A percentile compares a stretch with the other conserved stretches of the same genome.
Conservation (phyloP, 2,329 filamentous ascomycete genomes). For the Magnaporthiopsis poae region DNA sequence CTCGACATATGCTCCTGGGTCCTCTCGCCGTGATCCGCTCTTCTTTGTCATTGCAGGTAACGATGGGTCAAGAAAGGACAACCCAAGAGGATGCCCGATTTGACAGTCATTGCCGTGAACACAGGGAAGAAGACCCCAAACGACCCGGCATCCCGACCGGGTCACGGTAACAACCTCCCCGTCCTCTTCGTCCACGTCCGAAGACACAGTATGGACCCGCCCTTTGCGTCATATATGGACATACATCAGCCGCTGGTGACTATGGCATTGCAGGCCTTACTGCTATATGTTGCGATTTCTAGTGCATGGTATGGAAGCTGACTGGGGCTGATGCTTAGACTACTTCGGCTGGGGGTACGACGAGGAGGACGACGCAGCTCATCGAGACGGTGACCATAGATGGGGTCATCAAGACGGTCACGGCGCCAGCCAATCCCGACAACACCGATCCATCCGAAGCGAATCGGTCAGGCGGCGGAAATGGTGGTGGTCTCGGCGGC, state of each 20-base stretch:
- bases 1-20: not conserved
- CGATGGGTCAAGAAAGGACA: not conserved
- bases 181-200: not conserved
- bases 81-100: not conserved
- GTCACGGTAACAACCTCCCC: not conserved
- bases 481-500: conserved; percentile 27
- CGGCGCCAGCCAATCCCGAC: conserved; percentile 30
- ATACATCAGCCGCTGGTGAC: not conserved
- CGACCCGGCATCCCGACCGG: not conserved
- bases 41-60: not conserved
- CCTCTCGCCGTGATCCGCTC: not conserved
- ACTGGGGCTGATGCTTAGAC: not conserved
- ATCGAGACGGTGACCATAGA: conserved; percentile 46
- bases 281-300: not conserved
- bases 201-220: not conserved
- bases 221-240: not conserved
- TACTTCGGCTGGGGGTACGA: too few relatives aligned
- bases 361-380: not conserved
- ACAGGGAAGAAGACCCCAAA: not conserved
- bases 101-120: not conserved
- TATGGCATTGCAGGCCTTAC: not conserved
- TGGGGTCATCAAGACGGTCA: conserved; percentile 45
- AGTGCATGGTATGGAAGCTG: not conserved
- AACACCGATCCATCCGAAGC: not conserved
- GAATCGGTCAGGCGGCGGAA: conserved; percentile 9